Evolutionary conservation across 176 grass and related monocot genomes (phyloP), one percentile per base, ranked within the genome.

Genomic region (Oryza australiensis): DNA sequence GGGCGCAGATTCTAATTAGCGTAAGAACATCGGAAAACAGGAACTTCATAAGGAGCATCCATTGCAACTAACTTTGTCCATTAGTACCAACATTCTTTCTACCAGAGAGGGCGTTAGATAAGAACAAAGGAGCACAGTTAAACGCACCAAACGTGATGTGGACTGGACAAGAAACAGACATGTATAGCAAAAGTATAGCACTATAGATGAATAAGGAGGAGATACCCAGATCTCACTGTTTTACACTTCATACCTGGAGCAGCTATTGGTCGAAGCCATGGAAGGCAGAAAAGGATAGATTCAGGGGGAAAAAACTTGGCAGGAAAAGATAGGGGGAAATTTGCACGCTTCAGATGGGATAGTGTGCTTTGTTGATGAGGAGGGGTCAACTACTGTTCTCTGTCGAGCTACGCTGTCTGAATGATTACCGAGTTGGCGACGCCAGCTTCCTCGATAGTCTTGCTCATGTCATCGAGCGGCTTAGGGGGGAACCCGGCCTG

Each of bases 341-440:
- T 14, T 33, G 35, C 35, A 77, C 32, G 28, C 62, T 78, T 86
- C 78, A 67, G 59, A 86, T 30, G 66, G 43, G 43, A 45, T 38
- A 43, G 27, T 71, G 62, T 64, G 35, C 35, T 78, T 78, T n/a
- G 1, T 37, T 28, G 26, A 55, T n/a, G 51, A 73, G 18, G 51
- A 73, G n/a, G 24, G n/a, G 40, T 33, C 32, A 20, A 18, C 63
- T 64, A 48, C 41, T 79, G 68, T 60, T 60, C 45, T 62, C 63
- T 57, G 53, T 57, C 3, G 41, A 84, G 57, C 82, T 92, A 99
- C 55, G 88, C 32, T 79, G 84, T 90, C 82, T 90, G 96, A 70
- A 92, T 99, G 83, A 99, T 85, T 30, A 99, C 96, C 18, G 87
- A 99, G 74, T 95, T 99, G 62, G 90, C 93, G 26, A 99, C 53